Evolutionary conservation across 805 yeast genomes (phyloP).

Genomic region (Yarrowia alimentaria): DNA sequence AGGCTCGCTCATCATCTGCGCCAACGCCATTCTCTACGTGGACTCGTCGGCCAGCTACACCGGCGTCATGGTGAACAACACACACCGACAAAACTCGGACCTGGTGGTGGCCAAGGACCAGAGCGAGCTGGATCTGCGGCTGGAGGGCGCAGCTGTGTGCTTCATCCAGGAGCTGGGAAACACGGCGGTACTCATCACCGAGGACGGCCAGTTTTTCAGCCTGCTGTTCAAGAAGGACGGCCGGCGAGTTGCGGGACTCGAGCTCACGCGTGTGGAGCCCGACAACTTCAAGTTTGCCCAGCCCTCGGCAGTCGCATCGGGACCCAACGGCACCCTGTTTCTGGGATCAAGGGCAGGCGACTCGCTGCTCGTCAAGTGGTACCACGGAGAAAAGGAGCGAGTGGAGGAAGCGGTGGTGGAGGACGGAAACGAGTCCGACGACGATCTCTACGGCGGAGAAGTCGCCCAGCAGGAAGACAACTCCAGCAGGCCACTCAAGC

Average conservation of each 20-base stretch:
- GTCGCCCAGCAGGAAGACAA: slow-evolving; percentile 1
- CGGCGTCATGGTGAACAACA: slow-evolving; percentile 62
- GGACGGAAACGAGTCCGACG: slow-evolving; percentile 24
- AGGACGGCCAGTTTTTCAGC: slow-evolving; percentile 47
- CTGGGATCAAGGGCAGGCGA: slow-evolving; percentile 20
- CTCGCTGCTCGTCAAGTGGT: slow-evolving; percentile 16
- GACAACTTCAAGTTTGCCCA: slow-evolving; percentile 19
- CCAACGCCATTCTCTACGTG: slow-evolving; percentile 72
- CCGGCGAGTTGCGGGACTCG: slow-evolving; percentile 35
- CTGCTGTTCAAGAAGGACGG: slow-evolving; percentile 44
- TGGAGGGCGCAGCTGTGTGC: slow-evolving; percentile 50
- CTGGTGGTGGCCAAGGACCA: slow-evolving; percentile 47
- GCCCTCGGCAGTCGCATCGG: slow-evolving; percentile 9
- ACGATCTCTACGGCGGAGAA: slow-evolving; percentile 9
- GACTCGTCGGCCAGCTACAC: slow-evolving; percentile 72
- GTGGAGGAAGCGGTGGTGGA: slow-evolving; percentile 1
- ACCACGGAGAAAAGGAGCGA: slow-evolving; percentile 9
- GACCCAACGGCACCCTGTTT: slow-evolving; percentile 10
- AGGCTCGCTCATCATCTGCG: slow-evolving; percentile 69
- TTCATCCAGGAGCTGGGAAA: slow-evolving; percentile 27
- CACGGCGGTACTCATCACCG: slow-evolving; percentile 45
- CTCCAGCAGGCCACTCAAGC: slow-evolving; percentile 31
- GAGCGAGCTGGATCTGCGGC: slow-evolving; percentile 49
- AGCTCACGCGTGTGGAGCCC: slow-evolving; percentile 8
- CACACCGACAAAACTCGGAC: slow-evolving; percentile 45